Evolutionary conservation across 805 yeast species (phyloP), one percentile per base, ranked within the genome.

Genomic region (Wickerhamiella parazyma): DNA sequence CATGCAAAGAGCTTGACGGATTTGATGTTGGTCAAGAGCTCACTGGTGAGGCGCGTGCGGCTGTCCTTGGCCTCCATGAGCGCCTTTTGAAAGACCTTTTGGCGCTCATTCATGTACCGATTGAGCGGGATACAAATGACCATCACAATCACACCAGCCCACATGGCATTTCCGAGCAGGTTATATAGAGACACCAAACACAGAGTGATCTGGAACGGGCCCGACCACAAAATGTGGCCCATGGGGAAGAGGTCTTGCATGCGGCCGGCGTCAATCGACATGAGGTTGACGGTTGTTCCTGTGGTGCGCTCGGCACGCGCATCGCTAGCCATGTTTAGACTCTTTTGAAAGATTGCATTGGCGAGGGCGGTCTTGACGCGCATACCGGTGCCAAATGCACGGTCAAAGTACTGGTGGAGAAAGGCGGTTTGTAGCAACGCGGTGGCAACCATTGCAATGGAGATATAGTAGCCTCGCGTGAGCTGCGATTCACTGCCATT

Each of bases 261-360:
- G 63, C 94, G 75, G 63, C 82, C 94, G 2, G 86, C 78, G 64
- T 87, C 97, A 36, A 87, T 94, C 42, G 94, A 78, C 95, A 87
- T 85, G 55, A 87, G 68, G 57, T 87, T 87, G 46, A 87, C 96
- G 51, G 89, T 82, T 59, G 86, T 95, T 56, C 97, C 97, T 4
- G 94, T 82, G 25, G 83, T 73, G 33, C 84, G 75, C 14, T 70
- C 67, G 25, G 69, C 68, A 48, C 78, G 71, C 6, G 85, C 74
- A 38, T 75, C 77, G 6, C 75, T 71, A 2, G 93, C 76, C n/a
- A 86, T 62, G 16, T 59, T 66, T 45, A 86, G 65, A 0, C 91
- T 69, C 59, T 86, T 86, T 37, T 73, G 71, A 57, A 79, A 85
- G 18, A 84, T 64, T 49, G 82, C 58, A n/a, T 79, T 64, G 58